A percentile compares a stretch with the other conserved stretches of the same genome.
These are phyloP conservation scores for Camellia granthamiana DNA, from an alignment of 148 eudicot genomes.

Conservation along the genomic window DNA sequence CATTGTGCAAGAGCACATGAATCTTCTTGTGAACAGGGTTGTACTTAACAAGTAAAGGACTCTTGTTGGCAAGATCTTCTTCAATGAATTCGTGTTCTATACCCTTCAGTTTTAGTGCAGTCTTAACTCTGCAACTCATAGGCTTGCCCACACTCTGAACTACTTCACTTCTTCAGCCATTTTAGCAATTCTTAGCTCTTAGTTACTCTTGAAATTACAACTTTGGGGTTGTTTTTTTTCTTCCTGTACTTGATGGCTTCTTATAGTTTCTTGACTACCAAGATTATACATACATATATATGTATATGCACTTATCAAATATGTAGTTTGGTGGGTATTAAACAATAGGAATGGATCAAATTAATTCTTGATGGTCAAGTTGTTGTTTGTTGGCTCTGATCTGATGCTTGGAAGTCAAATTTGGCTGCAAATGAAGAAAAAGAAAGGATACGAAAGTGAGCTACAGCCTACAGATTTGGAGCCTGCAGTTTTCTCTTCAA, in stretches of 20 bases:
- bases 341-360: no score
- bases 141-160: conserved; percentile 19
- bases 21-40: conserved; percentile 46
- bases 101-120: conserved; percentile 35
- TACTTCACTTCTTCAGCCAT: conserved; percentile 31
- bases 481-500: no score
- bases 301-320: neutral
- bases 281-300: neutral
- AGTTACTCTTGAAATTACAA: neutral
- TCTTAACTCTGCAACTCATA: conserved; percentile 24
- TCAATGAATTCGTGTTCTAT: conserved; percentile 23
- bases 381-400: no score
- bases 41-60: conserved; percentile 27
- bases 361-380: no score
- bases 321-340: neutral
- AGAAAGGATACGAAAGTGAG: no score
- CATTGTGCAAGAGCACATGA: conserved; percentile 48
- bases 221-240: neutral
- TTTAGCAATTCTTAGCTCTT: neutral
- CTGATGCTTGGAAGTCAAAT: no score
- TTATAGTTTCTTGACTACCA: conserved; percentile 5
- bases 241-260: neutral
- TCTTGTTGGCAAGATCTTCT: conserved; percentile 27
- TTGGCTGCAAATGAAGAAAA: no score
- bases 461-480: no score